These are phyloP conservation scores for Solanum bulbocastanum DNA, from an alignment of 257 asterid species.

Conservation along the genomic window DNA sequence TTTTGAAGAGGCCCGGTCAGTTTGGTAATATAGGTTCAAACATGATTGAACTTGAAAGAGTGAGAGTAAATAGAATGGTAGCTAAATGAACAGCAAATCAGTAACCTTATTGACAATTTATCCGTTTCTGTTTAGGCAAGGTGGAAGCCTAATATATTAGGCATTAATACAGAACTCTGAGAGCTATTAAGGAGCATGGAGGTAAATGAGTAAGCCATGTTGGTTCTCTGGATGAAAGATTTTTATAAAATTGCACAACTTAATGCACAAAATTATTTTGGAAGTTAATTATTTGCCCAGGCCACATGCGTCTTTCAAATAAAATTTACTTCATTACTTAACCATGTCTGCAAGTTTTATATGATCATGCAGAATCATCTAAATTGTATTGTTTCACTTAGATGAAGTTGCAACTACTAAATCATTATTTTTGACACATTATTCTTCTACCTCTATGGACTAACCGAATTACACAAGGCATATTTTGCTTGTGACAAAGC, in stretches of 20 bases:
- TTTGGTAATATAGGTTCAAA: neutral
- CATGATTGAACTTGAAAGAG: neutral
- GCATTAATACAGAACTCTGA: neutral
- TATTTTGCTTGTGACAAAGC: neutral
- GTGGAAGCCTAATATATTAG: neutral
- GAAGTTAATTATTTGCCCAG: neutral
- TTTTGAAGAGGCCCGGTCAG: neutral
- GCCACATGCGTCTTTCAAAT: neutral
- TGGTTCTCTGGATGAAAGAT: neutral
- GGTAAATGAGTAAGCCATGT: neutral
- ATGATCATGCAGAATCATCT: neutral
- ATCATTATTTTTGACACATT: neutral
- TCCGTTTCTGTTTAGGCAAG: neutral
- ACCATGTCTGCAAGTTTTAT: neutral
- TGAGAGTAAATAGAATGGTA: neutral
- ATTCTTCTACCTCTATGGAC: neutral
- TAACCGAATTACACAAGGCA: neutral
- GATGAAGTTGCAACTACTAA: neutral
- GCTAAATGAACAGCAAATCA: neutral
- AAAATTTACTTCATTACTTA: neutral
- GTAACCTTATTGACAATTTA: neutral
- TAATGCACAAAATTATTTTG: neutral
- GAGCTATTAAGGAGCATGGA: neutral
- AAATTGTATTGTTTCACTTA: neutral
- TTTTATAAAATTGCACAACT: neutral